Percentiles rank a stretch among this genome's conserved stretches.
Conservation (phyloP, 2,329 filamentous ascomycete species). For the Chaetomium sp. region DNA sequence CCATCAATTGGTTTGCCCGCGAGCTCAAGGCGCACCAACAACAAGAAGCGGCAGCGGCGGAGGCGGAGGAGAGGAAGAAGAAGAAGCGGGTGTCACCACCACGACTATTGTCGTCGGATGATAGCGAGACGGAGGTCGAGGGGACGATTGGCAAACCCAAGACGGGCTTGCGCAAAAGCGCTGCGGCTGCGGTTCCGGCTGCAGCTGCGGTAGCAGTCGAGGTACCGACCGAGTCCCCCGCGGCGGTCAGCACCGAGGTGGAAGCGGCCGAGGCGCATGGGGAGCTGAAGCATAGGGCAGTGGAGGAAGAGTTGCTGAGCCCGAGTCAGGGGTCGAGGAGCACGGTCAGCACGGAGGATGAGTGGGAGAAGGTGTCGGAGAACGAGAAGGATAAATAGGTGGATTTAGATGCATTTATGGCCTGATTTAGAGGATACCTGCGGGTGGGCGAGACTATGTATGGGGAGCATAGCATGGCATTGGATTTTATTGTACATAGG, state of each 20-base stretch:
- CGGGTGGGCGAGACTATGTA: no score
- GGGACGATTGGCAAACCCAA: slow-evolving; percentile 20
- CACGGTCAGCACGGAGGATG: slow-evolving; percentile 76
- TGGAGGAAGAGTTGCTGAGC: slow-evolving; percentile 38
- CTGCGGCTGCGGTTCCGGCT: slow-evolving; percentile 23
- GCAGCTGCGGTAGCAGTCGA: neutral
- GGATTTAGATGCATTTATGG: neutral
- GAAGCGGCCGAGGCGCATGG: slow-evolving; percentile 37
- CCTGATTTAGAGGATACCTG: no score
- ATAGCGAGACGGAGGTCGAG: slow-evolving; percentile 49
- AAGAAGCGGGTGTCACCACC: slow-evolving; percentile 27
- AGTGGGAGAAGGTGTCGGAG: slow-evolving; percentile 94
- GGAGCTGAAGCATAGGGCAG: slow-evolving; percentile 44
- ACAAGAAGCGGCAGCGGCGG: slow-evolving; percentile 30
- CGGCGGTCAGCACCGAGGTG: slow-evolving; percentile 36
- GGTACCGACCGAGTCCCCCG: slow-evolving; percentile 24
- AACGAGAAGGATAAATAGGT: slow-evolving; percentile 49
- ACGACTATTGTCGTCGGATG: slow-evolving; percentile 32
- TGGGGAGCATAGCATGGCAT: neutral
- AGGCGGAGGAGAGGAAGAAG: slow-evolving; percentile 25
- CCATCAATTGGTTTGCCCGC: slow-evolving; percentile 92
- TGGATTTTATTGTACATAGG: neutral
- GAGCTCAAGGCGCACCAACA: slow-evolving; percentile 50
- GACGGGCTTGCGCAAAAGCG: slow-evolving; percentile 23
- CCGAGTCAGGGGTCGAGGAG: slow-evolving; percentile 43